Evolutionary conservation across 495 filamentous ascomycete species (phyloP).

Genomic region (Astrothelium subdiscretum): DNA sequence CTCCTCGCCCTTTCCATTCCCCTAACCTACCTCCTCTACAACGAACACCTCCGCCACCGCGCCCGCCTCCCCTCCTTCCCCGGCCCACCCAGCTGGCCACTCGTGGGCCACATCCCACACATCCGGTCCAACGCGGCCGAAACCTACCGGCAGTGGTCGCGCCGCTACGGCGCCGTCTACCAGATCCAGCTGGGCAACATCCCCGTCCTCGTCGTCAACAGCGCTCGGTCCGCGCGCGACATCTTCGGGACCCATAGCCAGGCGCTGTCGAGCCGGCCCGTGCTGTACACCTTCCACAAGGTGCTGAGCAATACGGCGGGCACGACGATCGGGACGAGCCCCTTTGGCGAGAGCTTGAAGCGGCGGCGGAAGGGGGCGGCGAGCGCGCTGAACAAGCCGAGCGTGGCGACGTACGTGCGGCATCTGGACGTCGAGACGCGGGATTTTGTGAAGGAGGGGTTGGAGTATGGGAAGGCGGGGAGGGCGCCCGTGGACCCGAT

Average conservation of each 20-base stretch:
- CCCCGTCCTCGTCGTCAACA: constrained; percentile 50
- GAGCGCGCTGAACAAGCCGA: constrained; percentile 49
- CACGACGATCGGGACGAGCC: constrained; percentile 55
- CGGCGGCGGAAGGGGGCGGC: constrained; percentile 51
- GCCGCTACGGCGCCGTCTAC: constrained; percentile 47
- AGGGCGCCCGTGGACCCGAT: constrained; percentile 45
- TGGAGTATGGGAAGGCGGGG: constrained; percentile 42
- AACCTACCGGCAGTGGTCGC: constrained; percentile 48
- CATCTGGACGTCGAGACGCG: constrained; percentile 51
- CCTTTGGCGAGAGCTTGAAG: constrained; percentile 52
- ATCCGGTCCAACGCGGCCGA: constrained; percentile 49
- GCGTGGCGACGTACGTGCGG: constrained; percentile 47
- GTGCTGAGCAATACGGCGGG: constrained; percentile 51
- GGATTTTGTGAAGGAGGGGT: constrained; percentile 46
- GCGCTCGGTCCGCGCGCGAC: constrained; percentile 42
- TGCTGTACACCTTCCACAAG: constrained; percentile 58
- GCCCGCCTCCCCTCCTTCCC: constrained; percentile 40
- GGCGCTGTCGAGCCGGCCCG: constrained; percentile 47
- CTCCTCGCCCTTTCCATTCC: constrained; percentile 23
- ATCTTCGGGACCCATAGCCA: constrained; percentile 46
- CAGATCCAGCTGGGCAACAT: constrained; percentile 55
- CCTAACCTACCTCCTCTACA: constrained; percentile 37
- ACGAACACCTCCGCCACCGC: constrained; percentile 40
- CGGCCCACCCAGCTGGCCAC: constrained; percentile 44
- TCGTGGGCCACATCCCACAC: constrained; percentile 53